Evolutionary conservation across 495 filamentous ascomycete species (phyloP).

Genomic region (Talaromyces adpressus): DNA sequence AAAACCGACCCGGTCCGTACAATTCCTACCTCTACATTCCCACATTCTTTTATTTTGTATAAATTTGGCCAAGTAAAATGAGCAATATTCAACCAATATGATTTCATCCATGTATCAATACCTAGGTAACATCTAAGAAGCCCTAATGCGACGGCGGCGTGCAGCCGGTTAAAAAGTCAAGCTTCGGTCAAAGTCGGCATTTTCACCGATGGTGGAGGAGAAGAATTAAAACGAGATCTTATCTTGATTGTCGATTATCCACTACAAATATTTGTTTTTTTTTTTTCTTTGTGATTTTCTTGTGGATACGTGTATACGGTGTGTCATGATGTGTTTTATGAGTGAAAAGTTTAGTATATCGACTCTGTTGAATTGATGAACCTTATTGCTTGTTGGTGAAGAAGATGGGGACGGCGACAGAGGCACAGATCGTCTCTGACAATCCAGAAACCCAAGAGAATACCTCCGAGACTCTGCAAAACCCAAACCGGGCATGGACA

Average conservation of each 20-base stretch:
- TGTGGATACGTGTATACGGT: neutral
- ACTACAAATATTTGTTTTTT: neutral
- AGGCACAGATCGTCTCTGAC: neutral
- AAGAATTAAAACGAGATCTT: neutral
- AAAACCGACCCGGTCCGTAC: neutral
- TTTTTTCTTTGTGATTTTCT: too few species aligned
- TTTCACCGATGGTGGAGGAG: neutral
- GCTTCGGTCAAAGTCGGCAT: neutral
- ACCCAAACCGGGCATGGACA: neutral
- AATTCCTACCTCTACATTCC: neutral
- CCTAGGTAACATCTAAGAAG: neutral
- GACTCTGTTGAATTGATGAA: neutral
- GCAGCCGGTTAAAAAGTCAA: neutral
- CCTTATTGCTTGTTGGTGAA: neutral
- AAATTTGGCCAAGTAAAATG: neutral
- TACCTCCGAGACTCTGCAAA: neutral
- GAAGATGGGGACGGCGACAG: neutral
- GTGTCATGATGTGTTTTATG: neutral
- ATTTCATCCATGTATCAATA: neutral
- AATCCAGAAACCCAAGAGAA: neutral
- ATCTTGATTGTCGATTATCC: neutral
- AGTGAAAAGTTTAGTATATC: neutral
- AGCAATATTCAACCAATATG: neutral
- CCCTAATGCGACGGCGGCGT: neutral
- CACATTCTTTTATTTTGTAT: neutral